Percentiles rank a stretch among this genome's conserved stretches.
Evolutionary conservation across 139 green algal genomes (phyloP).

Genomic region (Auxenochlorella protothecoides): DNA sequence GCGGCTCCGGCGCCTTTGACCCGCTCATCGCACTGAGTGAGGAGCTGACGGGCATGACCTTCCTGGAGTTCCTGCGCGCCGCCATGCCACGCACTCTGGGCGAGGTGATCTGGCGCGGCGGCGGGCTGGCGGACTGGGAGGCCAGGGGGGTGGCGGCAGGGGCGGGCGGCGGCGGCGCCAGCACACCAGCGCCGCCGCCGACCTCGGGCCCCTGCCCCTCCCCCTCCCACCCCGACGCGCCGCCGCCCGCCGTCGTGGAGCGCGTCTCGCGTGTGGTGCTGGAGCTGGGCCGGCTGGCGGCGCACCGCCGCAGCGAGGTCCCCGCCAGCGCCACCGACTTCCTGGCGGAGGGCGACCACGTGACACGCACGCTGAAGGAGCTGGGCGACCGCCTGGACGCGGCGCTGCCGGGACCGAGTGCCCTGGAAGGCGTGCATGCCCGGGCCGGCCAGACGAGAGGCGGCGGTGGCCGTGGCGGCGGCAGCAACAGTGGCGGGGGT

Average conservation of each 20-base stretch:
- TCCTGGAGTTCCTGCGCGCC: constrained; percentile 18
- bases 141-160: constrained; percentile 7
- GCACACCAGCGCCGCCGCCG: too few species aligned
- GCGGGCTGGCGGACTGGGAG: constrained; percentile 4
- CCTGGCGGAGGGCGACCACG: constrained; percentile 33
- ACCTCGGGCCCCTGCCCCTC: too few species aligned
- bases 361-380: constrained; percentile 42
- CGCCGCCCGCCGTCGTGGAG: not conserved
- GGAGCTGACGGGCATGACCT: constrained; percentile 24
- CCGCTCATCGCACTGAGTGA: constrained; percentile 26
- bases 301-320: too few species aligned
- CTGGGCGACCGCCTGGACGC: constrained; percentile 34
- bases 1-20: constrained; percentile 21
- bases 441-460: too few species aligned
- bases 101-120: constrained; percentile 25
- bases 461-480: too few species aligned
- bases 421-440: too few species aligned
- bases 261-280: not conserved
- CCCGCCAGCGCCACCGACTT: constrained; percentile 2
- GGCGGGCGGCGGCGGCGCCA: not conserved
- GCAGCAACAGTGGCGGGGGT: too few species aligned
- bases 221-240: too few species aligned
- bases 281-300: too few species aligned
- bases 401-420: not conserved
- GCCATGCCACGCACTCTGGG: constrained; percentile 26